Evolutionary conservation across 2,329 filamentous ascomycete species (phyloP).

Genomic region (Pyrenophora seminiperda): DNA sequence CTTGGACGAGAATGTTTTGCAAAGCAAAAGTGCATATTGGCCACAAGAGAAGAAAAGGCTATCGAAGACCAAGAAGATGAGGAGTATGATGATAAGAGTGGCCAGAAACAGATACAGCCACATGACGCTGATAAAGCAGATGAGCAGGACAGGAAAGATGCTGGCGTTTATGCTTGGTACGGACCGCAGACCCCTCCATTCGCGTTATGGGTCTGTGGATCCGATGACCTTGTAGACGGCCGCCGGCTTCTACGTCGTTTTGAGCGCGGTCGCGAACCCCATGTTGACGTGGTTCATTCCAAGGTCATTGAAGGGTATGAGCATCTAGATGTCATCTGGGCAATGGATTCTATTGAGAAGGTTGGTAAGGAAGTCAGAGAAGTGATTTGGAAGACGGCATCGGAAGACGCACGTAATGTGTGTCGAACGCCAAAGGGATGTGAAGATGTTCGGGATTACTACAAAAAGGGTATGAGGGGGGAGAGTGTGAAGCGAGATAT

Average conservation of each 20-base stretch:
- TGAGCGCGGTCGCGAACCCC: constrained; percentile 76
- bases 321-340: constrained; percentile 94
- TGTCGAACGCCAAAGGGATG: constrained; percentile 71
- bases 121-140: constrained; percentile 22
- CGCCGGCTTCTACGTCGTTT: constrained; percentile 74
- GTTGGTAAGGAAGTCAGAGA: constrained; percentile 81
- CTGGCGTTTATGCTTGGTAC: constrained; percentile 72
- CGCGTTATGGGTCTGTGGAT: constrained; percentile 85
- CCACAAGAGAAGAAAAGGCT: constrained; percentile 72
- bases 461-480: constrained; percentile 20
- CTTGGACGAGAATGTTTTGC: constrained; percentile 84
- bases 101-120: constrained; percentile 4
- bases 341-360: constrained; percentile 82
- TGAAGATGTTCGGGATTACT: constrained; percentile 51
- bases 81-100: constrained; percentile 33
- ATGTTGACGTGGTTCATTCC: constrained; percentile 78
- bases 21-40: constrained; percentile 82
- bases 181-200: constrained; percentile 78
- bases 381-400: constrained; percentile 79
- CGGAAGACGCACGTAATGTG: constrained; percentile 58
- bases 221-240: constrained; percentile 85
- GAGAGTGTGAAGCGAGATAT: constrained; percentile 29
- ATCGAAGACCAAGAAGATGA: constrained; percentile 62
- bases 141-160: constrained; percentile 49
- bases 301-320: constrained; percentile 84